Evolutionary conservation across 352 stramenopile species (phyloP), one percentile per base, ranked within the genome.

Genomic region (Globisporangium viniferum): DNA sequence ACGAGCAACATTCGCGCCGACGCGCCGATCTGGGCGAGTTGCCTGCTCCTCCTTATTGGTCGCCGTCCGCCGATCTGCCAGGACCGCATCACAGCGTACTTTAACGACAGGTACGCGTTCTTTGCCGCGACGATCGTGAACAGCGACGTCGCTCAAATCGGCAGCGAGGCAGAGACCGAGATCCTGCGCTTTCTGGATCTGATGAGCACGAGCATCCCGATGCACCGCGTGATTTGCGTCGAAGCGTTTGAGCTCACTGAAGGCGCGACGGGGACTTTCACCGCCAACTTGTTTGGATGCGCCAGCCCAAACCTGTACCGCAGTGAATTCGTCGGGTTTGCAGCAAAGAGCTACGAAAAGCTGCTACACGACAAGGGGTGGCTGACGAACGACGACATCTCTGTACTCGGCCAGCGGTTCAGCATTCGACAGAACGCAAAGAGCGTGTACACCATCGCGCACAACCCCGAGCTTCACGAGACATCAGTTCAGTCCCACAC

Each of bases 11-110:
- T 69, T 14, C 67, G 71, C 24, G 54, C 55, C 4, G 71, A 77
- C n/a, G 54, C 71, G 15, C 69, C 70, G 55, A 56, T 62, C 27
- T 77, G 71, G 71, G 68, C 67, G 5, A 60, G 62, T n/a, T 77
- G 71, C 31, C 18, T 59, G 27, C 51, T 77, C 27, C 61, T 73
- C 2, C 56, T 69, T 36, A 53, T 63, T 14, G 36, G 65, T 8
- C 63, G 68, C 9, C 54, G 65, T 1, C 71, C 71, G 8, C 20
- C 60, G 3, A 53, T 77, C 10, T 77, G 71, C 36, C 68, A 73
- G 10, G 29, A 62, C 31, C 56, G 53, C 59, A 67, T 74, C 51
- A 51, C 72, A 3, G 48, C 46, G 7, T 54, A 66, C 24, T 77
- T 77, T 41, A 55, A 69, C 14, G 33, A 59, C 10, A 58, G 68